These are phyloP conservation scores for Metahyphopichia silvanorum DNA, from an alignment of 805 yeast genomes.

Conservation along the genomic window DNA sequence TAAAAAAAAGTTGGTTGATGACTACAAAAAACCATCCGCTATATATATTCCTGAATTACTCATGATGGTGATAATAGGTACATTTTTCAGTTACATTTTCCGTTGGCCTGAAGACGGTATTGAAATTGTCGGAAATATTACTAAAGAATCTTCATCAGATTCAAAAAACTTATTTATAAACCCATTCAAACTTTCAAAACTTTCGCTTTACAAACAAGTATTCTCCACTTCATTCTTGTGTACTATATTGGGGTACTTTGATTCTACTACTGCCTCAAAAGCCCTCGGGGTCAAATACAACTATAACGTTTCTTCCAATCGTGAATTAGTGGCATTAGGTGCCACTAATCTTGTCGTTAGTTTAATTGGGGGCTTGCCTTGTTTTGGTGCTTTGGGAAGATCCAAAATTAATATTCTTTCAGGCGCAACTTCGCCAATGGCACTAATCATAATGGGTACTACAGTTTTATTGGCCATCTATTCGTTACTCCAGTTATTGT, in stretches of 20 bases:
- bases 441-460: conserved; percentile 31
- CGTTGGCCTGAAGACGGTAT: conserved; percentile 25
- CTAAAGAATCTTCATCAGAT: background rate
- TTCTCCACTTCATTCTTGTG: conserved; percentile 29
- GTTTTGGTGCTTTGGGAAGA: conserved; percentile 35
- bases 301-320: conserved; percentile 28
- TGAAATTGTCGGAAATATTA: conserved; percentile 26
- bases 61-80: conserved; percentile 27
- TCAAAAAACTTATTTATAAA: conserved; percentile 9
- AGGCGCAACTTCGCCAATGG: conserved; percentile 51
- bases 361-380: conserved; percentile 30
- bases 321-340: conserved; percentile 33
- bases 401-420: conserved; percentile 28
- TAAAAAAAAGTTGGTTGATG: conserved; percentile 15
- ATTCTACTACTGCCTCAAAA: conserved; percentile 33
- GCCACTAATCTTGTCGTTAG: conserved; percentile 23
- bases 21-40: conserved; percentile 12
- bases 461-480: conserved; percentile 19
- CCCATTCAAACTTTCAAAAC: conserved; percentile 18
- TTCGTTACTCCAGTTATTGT: conserved; percentile 21
- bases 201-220: conserved; percentile 19
- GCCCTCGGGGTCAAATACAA: conserved; percentile 28
- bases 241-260: conserved; percentile 31
- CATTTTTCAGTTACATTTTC: conserved; percentile 19
- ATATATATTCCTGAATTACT: conserved; percentile 31